A percentile compares a stretch with the other conserved stretches of the same genome.
Evolutionary conservation across 106 monocot genomes (phyloP).

Genomic region (Acorus calamus): DNA sequence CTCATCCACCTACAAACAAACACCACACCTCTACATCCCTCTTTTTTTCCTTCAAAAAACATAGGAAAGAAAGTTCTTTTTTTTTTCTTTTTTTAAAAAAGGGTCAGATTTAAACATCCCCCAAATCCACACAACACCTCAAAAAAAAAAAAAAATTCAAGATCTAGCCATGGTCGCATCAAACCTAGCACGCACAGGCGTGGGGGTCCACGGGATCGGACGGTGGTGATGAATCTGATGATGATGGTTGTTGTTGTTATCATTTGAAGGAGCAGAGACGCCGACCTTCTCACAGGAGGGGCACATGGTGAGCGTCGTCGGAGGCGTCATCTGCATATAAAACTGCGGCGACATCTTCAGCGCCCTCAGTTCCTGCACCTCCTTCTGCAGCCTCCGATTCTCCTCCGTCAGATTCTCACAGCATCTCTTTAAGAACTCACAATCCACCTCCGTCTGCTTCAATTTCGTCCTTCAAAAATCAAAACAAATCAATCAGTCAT

Average conservation of each 20-base stretch:
- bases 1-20: no score
- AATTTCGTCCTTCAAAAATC: slow-evolving; percentile 57
- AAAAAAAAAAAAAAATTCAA: no score
- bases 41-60: no score
- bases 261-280: slow-evolving; percentile 9
- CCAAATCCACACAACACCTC: no score
- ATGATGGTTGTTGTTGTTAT: not conserved
- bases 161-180: no score
- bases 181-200: no score
- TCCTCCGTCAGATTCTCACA: slow-evolving; percentile 93
- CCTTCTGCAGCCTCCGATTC: slow-evolving; percentile 83
- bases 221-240: not conserved
- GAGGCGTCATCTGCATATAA: slow-evolving; percentile 90
- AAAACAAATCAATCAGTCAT: no score
- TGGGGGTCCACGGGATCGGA: no score
- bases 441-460: slow-evolving; percentile 98
- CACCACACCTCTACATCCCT: no score
- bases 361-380: slow-evolving; percentile 82
- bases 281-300: slow-evolving; percentile 85
- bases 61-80: no score
- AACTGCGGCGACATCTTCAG: slow-evolving; percentile 85
- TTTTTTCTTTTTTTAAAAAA: no score
- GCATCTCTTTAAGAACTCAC: slow-evolving; percentile 84
- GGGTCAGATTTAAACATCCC: no score
- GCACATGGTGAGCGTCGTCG: slow-evolving; percentile 96